Evolutionary conservation across 805 yeast species (phyloP).

Genomic region (Cyberlindnera subsufficiens): DNA sequence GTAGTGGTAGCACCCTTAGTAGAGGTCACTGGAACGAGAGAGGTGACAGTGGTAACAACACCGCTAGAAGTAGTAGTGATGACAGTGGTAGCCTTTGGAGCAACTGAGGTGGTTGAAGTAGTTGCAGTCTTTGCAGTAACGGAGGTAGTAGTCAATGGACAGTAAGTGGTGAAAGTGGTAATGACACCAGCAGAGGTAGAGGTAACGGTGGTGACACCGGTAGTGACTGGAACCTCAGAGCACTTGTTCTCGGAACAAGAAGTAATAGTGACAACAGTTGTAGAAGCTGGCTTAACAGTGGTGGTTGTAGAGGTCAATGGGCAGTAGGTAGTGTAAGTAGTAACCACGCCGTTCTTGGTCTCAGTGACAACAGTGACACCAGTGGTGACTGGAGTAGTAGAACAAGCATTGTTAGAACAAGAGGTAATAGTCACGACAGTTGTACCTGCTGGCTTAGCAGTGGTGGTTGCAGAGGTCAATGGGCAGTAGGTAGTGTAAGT

Average conservation of each 20-base stretch:
- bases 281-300: conserved; percentile 2
- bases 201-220: conserved; percentile 14
- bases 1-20: not conserved
- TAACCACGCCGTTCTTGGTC: conserved; percentile 7
- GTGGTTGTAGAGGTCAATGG: conserved; percentile 14
- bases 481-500: conserved; percentile 20
- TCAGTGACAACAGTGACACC: conserved; percentile 21
- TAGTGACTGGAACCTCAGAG: conserved; percentile 8
- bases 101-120: conserved; percentile 3
- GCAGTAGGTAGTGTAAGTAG: conserved; percentile 21
- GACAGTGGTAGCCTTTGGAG: conserved; percentile 6
- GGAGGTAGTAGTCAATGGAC: conserved; percentile 6
- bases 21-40: conserved; percentile 1
- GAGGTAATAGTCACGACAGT: conserved; percentile 16
- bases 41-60: conserved; percentile 5
- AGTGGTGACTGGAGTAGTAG: conserved; percentile 24
- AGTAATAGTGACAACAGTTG: conserved; percentile 14
- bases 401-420: conserved; percentile 22
- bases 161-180: conserved; percentile 2
- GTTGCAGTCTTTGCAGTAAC: conserved; percentile 1
- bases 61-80: conserved; percentile 6
- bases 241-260: conserved; percentile 5
- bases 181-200: conserved; percentile 2
- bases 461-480: conserved; percentile 10
- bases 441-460: conserved; percentile 12